A percentile compares a stretch with the other conserved stretches of the same genome.
Conservation (phyloP, 768 basidiomycete species). For the Collybia sp. region DNA sequence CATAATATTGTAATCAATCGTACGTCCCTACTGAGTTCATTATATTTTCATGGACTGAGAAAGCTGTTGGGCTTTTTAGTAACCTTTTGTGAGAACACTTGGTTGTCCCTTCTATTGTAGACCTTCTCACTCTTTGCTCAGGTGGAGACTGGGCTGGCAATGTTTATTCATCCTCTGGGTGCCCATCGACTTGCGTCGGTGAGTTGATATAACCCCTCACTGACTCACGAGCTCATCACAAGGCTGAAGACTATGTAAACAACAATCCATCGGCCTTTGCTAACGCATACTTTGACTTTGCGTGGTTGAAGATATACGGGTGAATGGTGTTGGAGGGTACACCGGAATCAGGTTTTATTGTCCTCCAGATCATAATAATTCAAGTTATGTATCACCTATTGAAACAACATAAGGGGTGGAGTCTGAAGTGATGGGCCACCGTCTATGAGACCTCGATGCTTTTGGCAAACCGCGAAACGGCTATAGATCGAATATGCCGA, state of each 20-base stretch:
- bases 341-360: too few species aligned
- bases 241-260: conserved; percentile 50
- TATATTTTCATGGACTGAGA: background rate
- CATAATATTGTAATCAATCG: conserved; percentile 66
- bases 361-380: too few species aligned
- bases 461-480: conserved; percentile 60
- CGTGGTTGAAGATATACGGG: conserved; percentile 42
- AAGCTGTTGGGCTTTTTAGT: conserved; percentile 26
- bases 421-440: background rate
- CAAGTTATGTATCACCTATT: background rate
- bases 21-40: conserved; percentile 14
- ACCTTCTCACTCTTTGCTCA: conserved; percentile 12
- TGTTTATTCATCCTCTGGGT: conserved; percentile 41
- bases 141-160: conserved; percentile 59
- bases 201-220: conserved; percentile 14
- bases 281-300: conserved; percentile 71
- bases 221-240: background rate
- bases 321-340: background rate
- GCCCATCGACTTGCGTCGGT: conserved; percentile 51
- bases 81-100: conserved; percentile 49
- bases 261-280: conserved; percentile 62
- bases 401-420: background rate
- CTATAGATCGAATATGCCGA: conserved; percentile 59
- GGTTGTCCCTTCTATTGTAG: background rate
- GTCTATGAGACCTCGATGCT: conserved; percentile 35